Conservation (phyloP, 352 stramenopile genomes). For the Blastocystis sp. region DNA sequence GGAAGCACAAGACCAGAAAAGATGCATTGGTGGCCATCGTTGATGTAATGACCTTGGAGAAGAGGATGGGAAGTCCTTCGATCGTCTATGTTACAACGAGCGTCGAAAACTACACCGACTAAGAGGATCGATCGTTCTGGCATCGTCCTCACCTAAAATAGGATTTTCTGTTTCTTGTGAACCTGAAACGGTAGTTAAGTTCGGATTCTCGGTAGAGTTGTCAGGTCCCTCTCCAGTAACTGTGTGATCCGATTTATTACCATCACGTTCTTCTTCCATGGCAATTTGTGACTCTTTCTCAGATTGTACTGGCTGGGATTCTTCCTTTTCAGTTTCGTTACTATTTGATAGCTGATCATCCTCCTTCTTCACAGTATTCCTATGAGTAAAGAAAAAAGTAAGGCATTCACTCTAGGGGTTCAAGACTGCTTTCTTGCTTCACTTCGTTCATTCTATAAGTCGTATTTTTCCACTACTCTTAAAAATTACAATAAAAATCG, state of each 20-base stretch:
- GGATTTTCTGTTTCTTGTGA: neutral
- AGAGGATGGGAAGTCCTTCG: constrained; percentile 18
- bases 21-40: constrained; percentile 32
- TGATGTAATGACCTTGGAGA: constrained; percentile 26
- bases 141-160: neutral
- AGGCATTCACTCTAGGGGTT: neutral
- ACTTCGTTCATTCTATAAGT: neutral
- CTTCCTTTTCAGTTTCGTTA: neutral
- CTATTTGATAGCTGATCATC: neutral
- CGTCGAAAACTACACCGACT: neutral
- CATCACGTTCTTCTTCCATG: neutral
- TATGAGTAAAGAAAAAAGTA: neutral
- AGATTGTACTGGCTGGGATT: neutral
- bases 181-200: neutral
- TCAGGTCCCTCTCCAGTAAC: neutral
- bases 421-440: neutral
- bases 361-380: neutral
- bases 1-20: neutral
- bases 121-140: neutral
- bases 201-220: neutral
- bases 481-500: neutral
- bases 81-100: neutral
- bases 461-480: neutral
- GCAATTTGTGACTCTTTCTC: neutral
- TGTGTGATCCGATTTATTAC: no score